Conservation (phyloP, 208 protist species). For the Wallacemonas rigidus region DNA sequence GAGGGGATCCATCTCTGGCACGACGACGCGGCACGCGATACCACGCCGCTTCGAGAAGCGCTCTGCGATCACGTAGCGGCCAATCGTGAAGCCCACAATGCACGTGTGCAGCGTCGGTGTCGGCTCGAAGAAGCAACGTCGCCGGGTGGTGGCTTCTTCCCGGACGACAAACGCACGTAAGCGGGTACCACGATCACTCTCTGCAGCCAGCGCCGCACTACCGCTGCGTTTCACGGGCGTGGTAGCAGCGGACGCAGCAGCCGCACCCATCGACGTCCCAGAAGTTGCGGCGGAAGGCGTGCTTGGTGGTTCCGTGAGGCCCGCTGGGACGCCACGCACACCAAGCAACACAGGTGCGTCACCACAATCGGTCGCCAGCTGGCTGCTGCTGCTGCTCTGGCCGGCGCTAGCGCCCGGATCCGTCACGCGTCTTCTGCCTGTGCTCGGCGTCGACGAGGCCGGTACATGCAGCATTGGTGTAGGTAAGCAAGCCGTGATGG, state of each 20-base stretch:
- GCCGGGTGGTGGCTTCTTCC: background rate
- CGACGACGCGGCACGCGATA: constrained; percentile 64
- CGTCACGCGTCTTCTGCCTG: no score
- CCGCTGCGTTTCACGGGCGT: background rate
- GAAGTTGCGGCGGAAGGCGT: no score
- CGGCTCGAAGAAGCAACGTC: constrained; percentile 35
- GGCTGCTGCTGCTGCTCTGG: no score
- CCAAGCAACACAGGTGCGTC: no score
- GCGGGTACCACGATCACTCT: background rate
- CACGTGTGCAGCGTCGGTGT: constrained; percentile 63
- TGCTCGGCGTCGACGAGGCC: no score
- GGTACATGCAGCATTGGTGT: no score
- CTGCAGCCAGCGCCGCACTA: background rate
- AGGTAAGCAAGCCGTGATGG: background rate
- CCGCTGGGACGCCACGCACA: no score
- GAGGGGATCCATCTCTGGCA: constrained; percentile 33
- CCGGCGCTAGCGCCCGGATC: no score
- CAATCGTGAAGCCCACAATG: constrained; percentile 86
- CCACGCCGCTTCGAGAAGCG: constrained; percentile 32
- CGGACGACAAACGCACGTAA: constrained; percentile 6
- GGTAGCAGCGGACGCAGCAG: background rate
- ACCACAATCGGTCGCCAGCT: no score
- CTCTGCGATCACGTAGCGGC: constrained; percentile 91
- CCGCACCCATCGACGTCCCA: no score
- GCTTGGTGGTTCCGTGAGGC: no score